Percentiles rank a stretch among this genome's conserved stretches.
These are phyloP conservation scores for Capronia coronata DNA, from an alignment of 2,329 filamentous ascomycete species.

Conservation along the genomic window DNA sequence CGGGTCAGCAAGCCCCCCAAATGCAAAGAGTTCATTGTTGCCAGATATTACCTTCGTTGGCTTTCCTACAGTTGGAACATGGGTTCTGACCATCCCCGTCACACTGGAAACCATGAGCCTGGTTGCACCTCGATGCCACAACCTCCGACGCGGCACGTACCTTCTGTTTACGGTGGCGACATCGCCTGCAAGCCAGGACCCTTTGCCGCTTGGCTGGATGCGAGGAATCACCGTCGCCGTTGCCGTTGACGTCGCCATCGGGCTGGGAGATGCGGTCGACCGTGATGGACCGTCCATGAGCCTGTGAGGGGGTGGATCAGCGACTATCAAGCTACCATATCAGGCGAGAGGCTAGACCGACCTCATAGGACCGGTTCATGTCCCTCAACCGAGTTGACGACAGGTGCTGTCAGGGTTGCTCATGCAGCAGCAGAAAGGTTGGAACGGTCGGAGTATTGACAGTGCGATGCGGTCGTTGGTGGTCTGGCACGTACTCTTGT, in stretches of 20 bases:
- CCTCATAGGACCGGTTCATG: too few relatives aligned
- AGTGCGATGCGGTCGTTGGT: too few relatives aligned
- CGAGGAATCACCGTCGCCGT: background rate
- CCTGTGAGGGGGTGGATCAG: background rate
- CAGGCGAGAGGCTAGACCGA: too few relatives aligned
- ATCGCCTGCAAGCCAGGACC: slow-evolving; percentile 4
- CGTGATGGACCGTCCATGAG: background rate
- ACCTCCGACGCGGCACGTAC: too few relatives aligned
- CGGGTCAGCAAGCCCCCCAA: too few relatives aligned
- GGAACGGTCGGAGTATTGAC: background rate
- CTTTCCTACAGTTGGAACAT: slow-evolving; percentile 4
- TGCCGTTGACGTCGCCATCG: background rate
- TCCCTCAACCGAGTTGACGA: too few relatives aligned
- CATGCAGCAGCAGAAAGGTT: background rate
- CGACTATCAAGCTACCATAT: too few relatives aligned
- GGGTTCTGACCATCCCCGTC: slow-evolving; percentile 6
- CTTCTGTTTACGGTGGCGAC: slow-evolving; percentile 7
- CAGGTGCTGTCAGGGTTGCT: too few relatives aligned
- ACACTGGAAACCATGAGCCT: background rate
- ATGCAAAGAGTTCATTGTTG: too few relatives aligned
- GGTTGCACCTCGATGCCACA: too few relatives aligned
- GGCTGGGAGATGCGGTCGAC: background rate
- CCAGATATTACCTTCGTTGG: slow-evolving; percentile 1
- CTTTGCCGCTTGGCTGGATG: slow-evolving; percentile 4
- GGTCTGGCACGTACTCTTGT: too few relatives aligned